These are phyloP conservation scores for Bryopsis sp. DNA, from an alignment of 139 green algal genomes.

Conservation along the genomic window DNA sequence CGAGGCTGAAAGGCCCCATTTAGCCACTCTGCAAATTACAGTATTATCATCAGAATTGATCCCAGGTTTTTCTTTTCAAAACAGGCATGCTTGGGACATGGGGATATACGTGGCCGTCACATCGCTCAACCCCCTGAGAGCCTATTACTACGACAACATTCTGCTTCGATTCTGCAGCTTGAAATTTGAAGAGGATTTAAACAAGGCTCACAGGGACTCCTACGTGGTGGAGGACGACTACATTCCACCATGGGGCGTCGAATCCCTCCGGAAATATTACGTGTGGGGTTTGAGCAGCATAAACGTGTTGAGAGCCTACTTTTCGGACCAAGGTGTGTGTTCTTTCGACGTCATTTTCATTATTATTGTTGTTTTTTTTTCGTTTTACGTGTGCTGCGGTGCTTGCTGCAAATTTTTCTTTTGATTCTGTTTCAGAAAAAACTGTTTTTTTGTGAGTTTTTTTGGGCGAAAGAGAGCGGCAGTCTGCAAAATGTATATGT, in stretches of 20 bases:
- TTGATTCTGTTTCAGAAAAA: too few species aligned
- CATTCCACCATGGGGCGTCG: slow-evolving; percentile 20
- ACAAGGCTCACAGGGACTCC: slow-evolving; percentile 13
- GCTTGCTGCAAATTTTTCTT: too few species aligned
- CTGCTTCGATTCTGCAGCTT: slow-evolving; percentile 18
- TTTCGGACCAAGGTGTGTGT: slow-evolving; percentile 9
- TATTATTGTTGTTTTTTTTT: too few species aligned
- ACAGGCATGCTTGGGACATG: slow-evolving; percentile 20
- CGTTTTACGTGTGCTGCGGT: too few species aligned
- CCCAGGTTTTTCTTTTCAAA: background rate
- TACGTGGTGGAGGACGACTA: slow-evolving; percentile 28
- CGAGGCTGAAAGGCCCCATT: too few species aligned
- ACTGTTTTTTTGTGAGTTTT: too few species aligned
- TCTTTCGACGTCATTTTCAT: too few species aligned
- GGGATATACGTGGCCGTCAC: slow-evolving; percentile 26
- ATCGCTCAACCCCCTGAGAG: slow-evolving; percentile 21
- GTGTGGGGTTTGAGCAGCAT: slow-evolving; percentile 18
- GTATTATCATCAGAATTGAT: too few species aligned
- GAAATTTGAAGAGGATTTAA: slow-evolving; percentile 20
- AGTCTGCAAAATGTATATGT: too few species aligned
- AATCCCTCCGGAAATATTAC: slow-evolving; percentile 22
- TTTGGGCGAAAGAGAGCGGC: too few species aligned
- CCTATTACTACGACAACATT: slow-evolving; percentile 27
- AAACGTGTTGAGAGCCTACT: slow-evolving; percentile 22
- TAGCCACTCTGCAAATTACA: too few species aligned